Base-by-base conservation (phyloP, 2,329 filamentous ascomycete genomes). In the Clonostachys rosea region DNA sequence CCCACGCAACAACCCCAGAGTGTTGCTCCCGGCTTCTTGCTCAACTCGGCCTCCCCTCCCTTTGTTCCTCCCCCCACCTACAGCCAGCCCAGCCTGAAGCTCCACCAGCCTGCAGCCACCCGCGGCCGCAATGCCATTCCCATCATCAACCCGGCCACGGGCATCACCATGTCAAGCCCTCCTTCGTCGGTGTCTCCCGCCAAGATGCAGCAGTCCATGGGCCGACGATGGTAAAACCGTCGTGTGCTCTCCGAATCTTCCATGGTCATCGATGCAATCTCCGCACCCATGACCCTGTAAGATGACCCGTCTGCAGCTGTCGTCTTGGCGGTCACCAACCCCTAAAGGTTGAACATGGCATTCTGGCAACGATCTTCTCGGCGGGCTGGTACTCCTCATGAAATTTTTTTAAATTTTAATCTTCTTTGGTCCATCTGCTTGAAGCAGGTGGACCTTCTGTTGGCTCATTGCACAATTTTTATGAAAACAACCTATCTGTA, bases 91-190 rank as follows among this genome's bases (percentile, higher is more conserved):
- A 83, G 69, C 76, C 59, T 92, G 58, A 96, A 95, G 74, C 77
- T 95, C 52, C 90, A 96, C 70, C 92, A 96, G 75, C 90, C 91
- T 51, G 79, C 91, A 52, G 89, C 91, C 52, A 89, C 91, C 54
- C 89, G 94, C 57, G 83, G 87, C 49, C 89, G 91, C 69, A 97
- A 96, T 68, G 90, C 94, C 61, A 97, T 97, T 56, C 92, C 92
- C 50, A 99, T 99, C 66, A 89, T 97, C 70, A 95, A 99, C 76
- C 94, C 94, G 47, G 88, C 82, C 57, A 96, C 92, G 48, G 91
- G 94, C 62, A 84, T 91, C 66, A 81, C 83, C 61, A 86, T 96
- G 75, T 85, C 90, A 48, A 95, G 90, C 73, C 92, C 92, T 56
- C 90, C 92, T 24, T 86, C 86, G 40, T 84, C 81, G 50, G 78